Percentiles rank a stretch among this genome's conserved stretches.
These are phyloP conservation scores for Coriolopsis trogii DNA, from an alignment of 1,284 basidiomycete genomes.

Conservation along the genomic window DNA sequence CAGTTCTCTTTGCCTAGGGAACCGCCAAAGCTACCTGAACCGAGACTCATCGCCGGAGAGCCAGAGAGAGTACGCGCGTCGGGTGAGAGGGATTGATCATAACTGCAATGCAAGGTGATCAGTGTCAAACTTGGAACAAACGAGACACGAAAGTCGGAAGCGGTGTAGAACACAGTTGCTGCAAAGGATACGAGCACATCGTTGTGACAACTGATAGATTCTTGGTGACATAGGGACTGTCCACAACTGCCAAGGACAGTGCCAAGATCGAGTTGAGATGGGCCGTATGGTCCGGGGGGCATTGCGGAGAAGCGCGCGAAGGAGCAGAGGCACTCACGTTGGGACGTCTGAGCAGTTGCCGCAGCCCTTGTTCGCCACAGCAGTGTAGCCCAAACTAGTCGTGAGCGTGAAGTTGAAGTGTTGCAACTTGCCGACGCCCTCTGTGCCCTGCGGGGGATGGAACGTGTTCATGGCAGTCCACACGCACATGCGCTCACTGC, in stretches of 20 bases:
- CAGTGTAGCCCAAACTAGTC: constrained; percentile 39
- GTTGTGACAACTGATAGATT: too few species aligned
- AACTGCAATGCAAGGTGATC: too few species aligned
- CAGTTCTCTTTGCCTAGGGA: constrained; percentile 41
- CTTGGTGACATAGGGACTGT: too few species aligned
- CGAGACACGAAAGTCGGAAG: too few species aligned
- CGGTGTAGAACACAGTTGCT: too few species aligned
- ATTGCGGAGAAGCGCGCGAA: too few species aligned
- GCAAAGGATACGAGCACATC: too few species aligned
- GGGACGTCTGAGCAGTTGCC: constrained; percentile 33
- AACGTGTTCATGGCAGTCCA: not conserved
- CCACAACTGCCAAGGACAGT: too few species aligned
- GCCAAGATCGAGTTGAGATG: too few species aligned
- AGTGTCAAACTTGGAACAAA: too few species aligned
- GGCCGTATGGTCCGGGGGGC: too few species aligned
- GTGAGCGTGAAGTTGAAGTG: constrained; percentile 43
- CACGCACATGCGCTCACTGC: too few species aligned
- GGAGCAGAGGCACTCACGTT: constrained; percentile 28
- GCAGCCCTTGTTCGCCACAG: constrained; percentile 40
- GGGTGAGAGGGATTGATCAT: constrained; percentile 35
- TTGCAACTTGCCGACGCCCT: constrained; percentile 32
- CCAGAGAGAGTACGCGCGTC: constrained; percentile 29
- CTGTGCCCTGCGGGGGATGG: constrained; percentile 9
- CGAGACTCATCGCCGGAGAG: constrained; percentile 28
- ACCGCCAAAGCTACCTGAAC: constrained; percentile 30